Percentiles rank a stretch among this genome's conserved stretches.
Conservation (phyloP, 345 rosid species). For the Linum usitatissimum region DNA sequence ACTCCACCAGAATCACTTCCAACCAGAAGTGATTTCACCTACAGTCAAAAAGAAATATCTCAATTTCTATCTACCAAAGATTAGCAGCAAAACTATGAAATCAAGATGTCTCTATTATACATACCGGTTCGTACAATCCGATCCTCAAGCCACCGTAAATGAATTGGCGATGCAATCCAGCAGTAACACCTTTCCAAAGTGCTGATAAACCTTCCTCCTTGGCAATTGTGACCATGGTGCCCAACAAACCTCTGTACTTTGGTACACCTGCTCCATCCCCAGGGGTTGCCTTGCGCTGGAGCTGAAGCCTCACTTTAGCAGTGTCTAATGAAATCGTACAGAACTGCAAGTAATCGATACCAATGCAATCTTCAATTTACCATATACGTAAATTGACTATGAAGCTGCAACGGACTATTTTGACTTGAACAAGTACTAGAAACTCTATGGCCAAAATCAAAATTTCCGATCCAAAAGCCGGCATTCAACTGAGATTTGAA, state of each 20-base stretch:
- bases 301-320: slow-evolving; percentile 97
- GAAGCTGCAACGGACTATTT: background rate
- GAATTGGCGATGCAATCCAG: slow-evolving; percentile 89
- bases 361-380: background rate
- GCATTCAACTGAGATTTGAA: background rate
- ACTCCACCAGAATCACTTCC: slow-evolving; percentile 73
- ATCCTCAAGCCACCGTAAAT: slow-evolving; percentile 87
- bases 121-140: slow-evolving; percentile 85
- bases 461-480: background rate
- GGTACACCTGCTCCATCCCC: slow-evolving; percentile 47
- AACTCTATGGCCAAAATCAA: background rate
- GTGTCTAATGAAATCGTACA: slow-evolving; percentile 85
- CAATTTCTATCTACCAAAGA: slow-evolving; percentile 5
- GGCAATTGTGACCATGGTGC: slow-evolving; percentile 72
- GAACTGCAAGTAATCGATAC: slow-evolving; percentile 32
- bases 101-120: slow-evolving; percentile 20
- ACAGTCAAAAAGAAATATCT: slow-evolving; percentile 2
- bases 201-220: slow-evolving; percentile 78
- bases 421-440: background rate
- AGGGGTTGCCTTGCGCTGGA: slow-evolving; percentile 47
- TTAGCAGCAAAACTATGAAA: background rate
- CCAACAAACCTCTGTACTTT: slow-evolving; percentile 65
- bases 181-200: slow-evolving; percentile 85
- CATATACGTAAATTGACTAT: background rate
- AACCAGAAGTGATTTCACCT: slow-evolving; percentile 83